phyloP scores from a whole-genome alignment of 768 basidiomycete species.

The Dentipellis fragilis region DNA sequence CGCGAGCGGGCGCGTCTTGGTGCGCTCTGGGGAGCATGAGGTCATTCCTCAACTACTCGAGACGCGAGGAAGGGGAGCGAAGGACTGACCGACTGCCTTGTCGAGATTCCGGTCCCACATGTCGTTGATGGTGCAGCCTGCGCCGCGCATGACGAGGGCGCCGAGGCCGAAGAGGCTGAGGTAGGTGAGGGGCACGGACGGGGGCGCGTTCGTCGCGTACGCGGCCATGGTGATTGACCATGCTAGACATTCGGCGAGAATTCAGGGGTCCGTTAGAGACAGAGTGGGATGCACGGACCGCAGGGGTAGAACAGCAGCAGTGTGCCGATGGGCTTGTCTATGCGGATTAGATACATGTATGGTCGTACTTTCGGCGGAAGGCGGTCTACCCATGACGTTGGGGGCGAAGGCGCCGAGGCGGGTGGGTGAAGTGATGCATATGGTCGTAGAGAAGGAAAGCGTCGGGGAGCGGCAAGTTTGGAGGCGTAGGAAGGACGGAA shows the following conservation, averaged over 20 bases:
- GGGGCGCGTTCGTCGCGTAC: slow-evolving; percentile 63
- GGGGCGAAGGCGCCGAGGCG: slow-evolving; percentile 5
- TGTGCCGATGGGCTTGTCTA: slow-evolving; percentile 96
- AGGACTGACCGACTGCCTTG: slow-evolving; percentile 70
- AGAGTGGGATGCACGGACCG: slow-evolving; percentile 40
- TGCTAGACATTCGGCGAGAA: slow-evolving; percentile 37
- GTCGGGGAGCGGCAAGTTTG: no score
- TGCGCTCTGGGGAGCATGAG: slow-evolving; percentile 50
- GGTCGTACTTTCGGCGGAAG: slow-evolving; percentile 54
- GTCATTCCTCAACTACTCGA: not conserved
- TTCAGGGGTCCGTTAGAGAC: not conserved
- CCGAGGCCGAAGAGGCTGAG: slow-evolving; percentile 80
- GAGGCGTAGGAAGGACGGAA: no score
- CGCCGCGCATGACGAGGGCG: slow-evolving; percentile 92
- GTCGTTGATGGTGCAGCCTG: slow-evolving; percentile 98
- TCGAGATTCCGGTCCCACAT: slow-evolving; percentile 96
- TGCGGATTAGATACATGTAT: slow-evolving; percentile 77
- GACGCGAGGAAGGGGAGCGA: not conserved
- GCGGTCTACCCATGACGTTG: slow-evolving; percentile 55
- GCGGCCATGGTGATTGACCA: slow-evolving; percentile 99
- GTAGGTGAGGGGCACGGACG: slow-evolving; percentile 62
- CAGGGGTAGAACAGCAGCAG: slow-evolving; percentile 90
- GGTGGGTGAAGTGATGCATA: no score
- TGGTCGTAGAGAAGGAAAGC: no score
- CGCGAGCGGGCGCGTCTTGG: slow-evolving; percentile 81